Conservation (phyloP, 2,329 filamentous ascomycete species). For the Metarhizium sp. region DNA sequence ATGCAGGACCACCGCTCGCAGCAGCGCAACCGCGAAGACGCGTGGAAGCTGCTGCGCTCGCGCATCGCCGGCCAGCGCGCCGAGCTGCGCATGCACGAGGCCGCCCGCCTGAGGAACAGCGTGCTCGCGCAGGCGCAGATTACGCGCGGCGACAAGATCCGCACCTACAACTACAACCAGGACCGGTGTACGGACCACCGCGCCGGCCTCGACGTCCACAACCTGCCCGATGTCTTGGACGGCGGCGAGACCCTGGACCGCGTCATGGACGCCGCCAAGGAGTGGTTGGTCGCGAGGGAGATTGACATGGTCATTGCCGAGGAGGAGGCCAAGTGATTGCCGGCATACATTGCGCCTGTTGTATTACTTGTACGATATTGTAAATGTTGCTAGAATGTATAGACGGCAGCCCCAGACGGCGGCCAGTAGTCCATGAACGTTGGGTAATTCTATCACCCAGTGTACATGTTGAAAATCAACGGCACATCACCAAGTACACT, state of each 20-base stretch:
- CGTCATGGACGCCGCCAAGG: conserved; percentile 68
- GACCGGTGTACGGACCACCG: conserved; percentile 84
- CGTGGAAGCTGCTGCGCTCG: conserved; percentile 77
- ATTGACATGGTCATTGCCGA: conserved; percentile 63
- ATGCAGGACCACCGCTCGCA: conserved; percentile 94
- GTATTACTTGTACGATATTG: background rate
- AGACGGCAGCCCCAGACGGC: too few species aligned
- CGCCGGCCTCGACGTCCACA: conserved; percentile 69
- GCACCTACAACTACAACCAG: conserved; percentile 75
- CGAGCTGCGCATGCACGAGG: conserved; percentile 76
- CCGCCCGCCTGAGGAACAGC: conserved; percentile 63
- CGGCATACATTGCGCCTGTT: conserved; percentile 3
- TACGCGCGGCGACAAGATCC: conserved; percentile 85
- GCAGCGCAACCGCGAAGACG: conserved; percentile 76
- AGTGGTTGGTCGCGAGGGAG: conserved; percentile 68
- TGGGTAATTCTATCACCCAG: too few species aligned
- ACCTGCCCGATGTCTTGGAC: conserved; percentile 69
- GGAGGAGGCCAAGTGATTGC: conserved; percentile 31
- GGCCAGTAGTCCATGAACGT: too few species aligned
- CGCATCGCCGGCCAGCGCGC: conserved; percentile 71
- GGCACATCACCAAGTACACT: too few species aligned
- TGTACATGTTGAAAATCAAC: too few species aligned
- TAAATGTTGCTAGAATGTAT: background rate
- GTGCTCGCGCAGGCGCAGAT: conserved; percentile 73
- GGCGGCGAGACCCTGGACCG: conserved; percentile 63